A percentile compares a stretch with the other conserved stretches of the same genome.
Conservation (phyloP, 768 basidiomycete genomes). For the Scleroderma bovista region DNA sequence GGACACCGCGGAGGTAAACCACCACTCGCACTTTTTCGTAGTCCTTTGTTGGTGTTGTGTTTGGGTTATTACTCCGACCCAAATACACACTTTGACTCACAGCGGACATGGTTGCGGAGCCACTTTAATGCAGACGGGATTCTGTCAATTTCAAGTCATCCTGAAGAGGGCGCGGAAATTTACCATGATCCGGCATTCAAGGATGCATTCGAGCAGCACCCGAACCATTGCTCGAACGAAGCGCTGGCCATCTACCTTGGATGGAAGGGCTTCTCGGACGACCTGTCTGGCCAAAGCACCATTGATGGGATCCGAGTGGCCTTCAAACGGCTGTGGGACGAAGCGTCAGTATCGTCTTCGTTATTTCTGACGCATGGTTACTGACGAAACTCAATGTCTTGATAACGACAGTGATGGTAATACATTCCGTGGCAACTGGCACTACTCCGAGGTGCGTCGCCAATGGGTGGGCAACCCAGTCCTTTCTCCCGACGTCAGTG, state of each 20-base stretch:
- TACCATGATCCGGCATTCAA: not conserved
- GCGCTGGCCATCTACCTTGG: not conserved
- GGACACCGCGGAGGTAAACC: no score
- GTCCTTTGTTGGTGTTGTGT: no score
- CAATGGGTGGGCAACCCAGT: slow-evolving; percentile 27
- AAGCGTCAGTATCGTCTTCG: not conserved
- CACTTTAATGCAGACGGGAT: not conserved
- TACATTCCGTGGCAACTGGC: slow-evolving; percentile 25
- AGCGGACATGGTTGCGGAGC: not conserved
- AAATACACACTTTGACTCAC: not conserved
- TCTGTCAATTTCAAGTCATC: not conserved
- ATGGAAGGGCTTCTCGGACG: slow-evolving; percentile 2
- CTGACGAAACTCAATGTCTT: not conserved
- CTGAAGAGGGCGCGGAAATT: not conserved
- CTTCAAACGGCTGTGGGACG: slow-evolving; percentile 1
- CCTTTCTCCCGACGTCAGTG: slow-evolving; percentile 15
- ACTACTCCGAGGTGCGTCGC: slow-evolving; percentile 15
- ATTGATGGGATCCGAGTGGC: not conserved
- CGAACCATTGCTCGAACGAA: not conserved
- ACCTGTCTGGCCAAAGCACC: not conserved
- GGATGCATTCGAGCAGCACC: not conserved
- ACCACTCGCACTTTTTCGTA: no score
- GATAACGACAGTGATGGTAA: slow-evolving; percentile 8
- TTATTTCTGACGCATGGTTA: not conserved
- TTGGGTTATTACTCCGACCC: no score